phyloP scores from a whole-genome alignment of 2,329 filamentous ascomycete species.

The Fusarium sp. region DNA sequence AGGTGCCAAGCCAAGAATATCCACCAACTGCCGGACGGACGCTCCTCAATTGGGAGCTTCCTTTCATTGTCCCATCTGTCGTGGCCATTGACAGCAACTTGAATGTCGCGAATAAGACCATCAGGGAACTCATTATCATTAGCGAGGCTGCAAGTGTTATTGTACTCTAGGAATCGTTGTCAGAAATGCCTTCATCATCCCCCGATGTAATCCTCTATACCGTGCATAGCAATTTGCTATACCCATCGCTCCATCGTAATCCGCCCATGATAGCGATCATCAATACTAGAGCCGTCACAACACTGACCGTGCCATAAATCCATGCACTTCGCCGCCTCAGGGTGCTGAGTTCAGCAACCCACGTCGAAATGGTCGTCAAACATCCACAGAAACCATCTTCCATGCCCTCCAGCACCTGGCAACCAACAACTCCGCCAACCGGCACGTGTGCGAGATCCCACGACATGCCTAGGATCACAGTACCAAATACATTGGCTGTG shows the following conservation, averaged over 20 bases:
- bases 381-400: conserved; percentile 76
- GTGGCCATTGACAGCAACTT: not conserved
- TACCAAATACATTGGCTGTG: conserved; percentile 80
- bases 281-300: conserved; percentile 65
- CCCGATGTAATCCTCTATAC: not conserved
- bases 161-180: not conserved
- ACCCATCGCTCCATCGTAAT: conserved; percentile 73
- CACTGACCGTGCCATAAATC: conserved; percentile 71
- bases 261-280: conserved; percentile 79
- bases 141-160: not conserved
- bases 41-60: not conserved
- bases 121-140: not conserved
- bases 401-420: conserved; percentile 73
- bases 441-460: conserved; percentile 80
- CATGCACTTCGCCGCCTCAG: conserved; percentile 68
- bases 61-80: not conserved
- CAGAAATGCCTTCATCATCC: not conserved
- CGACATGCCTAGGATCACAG: conserved; percentile 76
- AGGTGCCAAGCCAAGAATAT: not conserved
- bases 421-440: conserved; percentile 65
- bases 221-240: conserved; percentile 45
- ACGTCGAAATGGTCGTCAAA: conserved; percentile 73
- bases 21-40: not conserved
- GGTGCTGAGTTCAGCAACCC: conserved; percentile 68
- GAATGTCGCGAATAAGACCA: not conserved